phyloP scores from a whole-genome alignment of 2,329 filamentous ascomycete species.

The Graphium sp. region DNA sequence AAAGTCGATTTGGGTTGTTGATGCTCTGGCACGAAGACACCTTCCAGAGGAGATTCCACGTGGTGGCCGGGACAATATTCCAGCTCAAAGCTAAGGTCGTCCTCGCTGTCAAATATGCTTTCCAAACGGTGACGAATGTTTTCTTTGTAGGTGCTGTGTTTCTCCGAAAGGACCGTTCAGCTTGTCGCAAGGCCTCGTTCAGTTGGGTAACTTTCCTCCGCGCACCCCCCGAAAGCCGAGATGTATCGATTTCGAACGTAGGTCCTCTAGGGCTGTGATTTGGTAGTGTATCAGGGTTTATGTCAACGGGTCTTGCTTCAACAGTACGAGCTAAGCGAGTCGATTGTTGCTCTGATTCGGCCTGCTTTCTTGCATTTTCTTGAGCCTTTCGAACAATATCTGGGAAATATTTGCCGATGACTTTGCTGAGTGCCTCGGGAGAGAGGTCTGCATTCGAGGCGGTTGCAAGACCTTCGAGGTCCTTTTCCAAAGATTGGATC shows the following conservation, averaged over 20 bases:
- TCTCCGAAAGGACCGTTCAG: conserved; percentile 5
- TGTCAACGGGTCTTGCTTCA: no score
- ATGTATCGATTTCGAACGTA: no score
- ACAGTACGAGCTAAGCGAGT: no score
- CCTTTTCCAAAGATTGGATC: conserved; percentile 11
- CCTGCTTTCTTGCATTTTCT: no score
- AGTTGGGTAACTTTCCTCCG: no score
- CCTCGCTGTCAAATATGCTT: conserved; percentile 28
- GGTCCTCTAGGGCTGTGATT: no score
- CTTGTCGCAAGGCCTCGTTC: conserved; percentile 5
- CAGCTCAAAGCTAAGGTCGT: conserved; percentile 25
- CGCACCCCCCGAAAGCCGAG: no score
- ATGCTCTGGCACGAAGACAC: conserved; percentile 34
- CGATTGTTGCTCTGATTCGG: no score
- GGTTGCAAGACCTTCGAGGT: conserved; percentile 4
- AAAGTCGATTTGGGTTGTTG: conserved; percentile 35
- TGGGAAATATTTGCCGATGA: conserved; percentile 4
- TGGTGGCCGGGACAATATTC: conserved; percentile 36
- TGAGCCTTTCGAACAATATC: conserved; percentile 10
- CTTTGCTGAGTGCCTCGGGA: conserved; percentile 4
- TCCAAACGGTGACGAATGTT: conserved; percentile 25
- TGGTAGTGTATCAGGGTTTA: no score
- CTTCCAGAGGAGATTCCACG: conserved; percentile 52
- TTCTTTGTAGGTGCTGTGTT: conserved; percentile 10
- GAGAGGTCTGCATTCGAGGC: conserved; percentile 3